Conservation (phyloP, 768 basidiomycete species). For the Fomitopsis serialis region DNA sequence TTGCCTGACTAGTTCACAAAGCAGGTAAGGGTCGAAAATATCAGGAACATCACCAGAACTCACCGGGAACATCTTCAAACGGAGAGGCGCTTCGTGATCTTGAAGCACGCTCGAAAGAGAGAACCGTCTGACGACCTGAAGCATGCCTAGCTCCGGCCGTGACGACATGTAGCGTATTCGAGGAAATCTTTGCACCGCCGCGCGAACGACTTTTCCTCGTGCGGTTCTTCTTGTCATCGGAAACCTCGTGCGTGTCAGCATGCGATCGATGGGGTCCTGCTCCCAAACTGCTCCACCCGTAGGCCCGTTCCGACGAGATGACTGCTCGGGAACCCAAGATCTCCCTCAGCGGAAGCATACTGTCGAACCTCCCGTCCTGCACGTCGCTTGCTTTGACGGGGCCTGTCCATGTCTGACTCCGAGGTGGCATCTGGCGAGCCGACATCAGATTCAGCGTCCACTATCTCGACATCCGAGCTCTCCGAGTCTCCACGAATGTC, state of each 20-base stretch:
- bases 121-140: constrained; percentile 12
- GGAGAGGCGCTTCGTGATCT: not conserved
- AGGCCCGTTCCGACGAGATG: constrained; percentile 7
- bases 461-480: constrained; percentile 37
- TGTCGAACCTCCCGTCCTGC: too few relatives aligned
- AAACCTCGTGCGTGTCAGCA: constrained; percentile 46
- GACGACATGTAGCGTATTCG: constrained; percentile 24
- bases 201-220: constrained; percentile 9
- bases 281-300: constrained; percentile 27
- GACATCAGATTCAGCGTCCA: not conserved
- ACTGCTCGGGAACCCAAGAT: constrained; percentile 21
- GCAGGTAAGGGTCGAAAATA: not conserved
- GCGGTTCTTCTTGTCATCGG: not conserved
- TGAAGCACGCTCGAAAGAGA: constrained; percentile 11
- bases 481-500: constrained; percentile 61
- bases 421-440: not conserved
- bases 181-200: not conserved
- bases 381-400: not conserved
- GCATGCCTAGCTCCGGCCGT: constrained; percentile 19
- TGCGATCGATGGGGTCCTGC: constrained; percentile 60
- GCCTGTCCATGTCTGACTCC: not conserved
- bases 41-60: not conserved
- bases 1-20: not conserved
- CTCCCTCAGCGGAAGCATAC: constrained; percentile 2
- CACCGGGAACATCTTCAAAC: not conserved